A percentile compares a stretch with the other conserved stretches of the same genome.
phyloP scores from a whole-genome alignment of 805 yeast genomes.

The Pichia membranifaciens region DNA sequence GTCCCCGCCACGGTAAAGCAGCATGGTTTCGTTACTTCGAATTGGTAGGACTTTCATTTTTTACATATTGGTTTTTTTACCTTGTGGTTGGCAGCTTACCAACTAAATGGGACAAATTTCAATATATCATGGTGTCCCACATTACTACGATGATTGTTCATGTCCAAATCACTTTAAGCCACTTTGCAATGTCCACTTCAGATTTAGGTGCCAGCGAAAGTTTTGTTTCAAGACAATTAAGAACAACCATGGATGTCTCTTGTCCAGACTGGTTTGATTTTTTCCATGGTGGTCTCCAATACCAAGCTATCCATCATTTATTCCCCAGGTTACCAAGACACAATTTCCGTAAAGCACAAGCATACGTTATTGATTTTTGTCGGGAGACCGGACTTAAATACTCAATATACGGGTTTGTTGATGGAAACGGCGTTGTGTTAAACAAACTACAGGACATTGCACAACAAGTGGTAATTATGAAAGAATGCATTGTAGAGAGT shows the following conservation, averaged over 20 bases:
- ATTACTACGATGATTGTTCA: constrained; percentile 86
- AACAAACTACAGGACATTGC: constrained; percentile 67
- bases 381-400: constrained; percentile 69
- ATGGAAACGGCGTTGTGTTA: constrained; percentile 71
- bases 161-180: constrained; percentile 84
- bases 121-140: constrained; percentile 67
- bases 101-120: constrained; percentile 47
- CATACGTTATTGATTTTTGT: constrained; percentile 67
- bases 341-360: constrained; percentile 72
- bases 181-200: constrained; percentile 90
- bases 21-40: constrained; percentile 85
- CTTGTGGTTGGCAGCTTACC: constrained; percentile 49
- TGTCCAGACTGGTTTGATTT: constrained; percentile 92
- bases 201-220: constrained; percentile 78
- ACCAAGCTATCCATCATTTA: constrained; percentile 85
- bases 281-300: constrained; percentile 87
- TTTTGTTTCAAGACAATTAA: constrained; percentile 69
- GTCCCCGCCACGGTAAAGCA: constrained; percentile 76
- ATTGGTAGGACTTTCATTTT: constrained; percentile 58
- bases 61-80: constrained; percentile 80
- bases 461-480: constrained; percentile 68
- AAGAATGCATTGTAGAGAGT: constrained; percentile 55
- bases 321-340: constrained; percentile 89
- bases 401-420: constrained; percentile 76
- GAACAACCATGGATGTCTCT: constrained; percentile 93